A percentile compares a stretch with the other conserved stretches of the same genome.
Evolutionary conservation across 148 eudicot species (phyloP).

Genomic region (Bassia scoparia): DNA sequence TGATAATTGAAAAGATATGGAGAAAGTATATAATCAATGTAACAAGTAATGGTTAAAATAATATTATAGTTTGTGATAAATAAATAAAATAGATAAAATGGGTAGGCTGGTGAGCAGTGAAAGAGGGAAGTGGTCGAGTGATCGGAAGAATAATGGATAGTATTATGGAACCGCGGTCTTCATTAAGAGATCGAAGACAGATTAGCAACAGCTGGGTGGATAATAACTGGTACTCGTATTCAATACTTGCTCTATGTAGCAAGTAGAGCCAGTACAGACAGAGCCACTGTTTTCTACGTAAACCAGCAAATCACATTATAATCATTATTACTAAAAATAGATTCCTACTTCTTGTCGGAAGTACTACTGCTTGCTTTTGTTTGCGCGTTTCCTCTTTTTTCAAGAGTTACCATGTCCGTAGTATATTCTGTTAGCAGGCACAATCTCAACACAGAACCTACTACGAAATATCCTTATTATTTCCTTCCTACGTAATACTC

Average conservation of each 20-base stretch:
- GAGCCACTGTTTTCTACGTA: background rate
- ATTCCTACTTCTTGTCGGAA: background rate
- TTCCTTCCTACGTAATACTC: no score
- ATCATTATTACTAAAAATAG: no score
- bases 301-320: background rate
- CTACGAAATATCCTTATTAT: conserved; percentile 14
- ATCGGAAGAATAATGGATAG: no score
- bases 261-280: background rate
- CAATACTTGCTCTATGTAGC: background rate
- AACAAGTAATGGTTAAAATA: no score
- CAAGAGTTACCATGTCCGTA: background rate
- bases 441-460: conserved; percentile 24
- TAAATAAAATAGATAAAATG: no score
- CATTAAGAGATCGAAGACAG: conserved; percentile 32
- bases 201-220: conserved; percentile 36
- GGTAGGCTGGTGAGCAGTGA: background rate
- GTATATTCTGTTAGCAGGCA: conserved; percentile 19
- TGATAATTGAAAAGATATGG: no score
- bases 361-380: no score
- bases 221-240: no score
- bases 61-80: no score
- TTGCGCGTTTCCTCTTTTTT: background rate
- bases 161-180: conserved; percentile 25
- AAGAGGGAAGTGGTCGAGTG: background rate
- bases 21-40: no score